Conservation (phyloP, 169 alveolate species). For the Eimeria sp. region DNA sequence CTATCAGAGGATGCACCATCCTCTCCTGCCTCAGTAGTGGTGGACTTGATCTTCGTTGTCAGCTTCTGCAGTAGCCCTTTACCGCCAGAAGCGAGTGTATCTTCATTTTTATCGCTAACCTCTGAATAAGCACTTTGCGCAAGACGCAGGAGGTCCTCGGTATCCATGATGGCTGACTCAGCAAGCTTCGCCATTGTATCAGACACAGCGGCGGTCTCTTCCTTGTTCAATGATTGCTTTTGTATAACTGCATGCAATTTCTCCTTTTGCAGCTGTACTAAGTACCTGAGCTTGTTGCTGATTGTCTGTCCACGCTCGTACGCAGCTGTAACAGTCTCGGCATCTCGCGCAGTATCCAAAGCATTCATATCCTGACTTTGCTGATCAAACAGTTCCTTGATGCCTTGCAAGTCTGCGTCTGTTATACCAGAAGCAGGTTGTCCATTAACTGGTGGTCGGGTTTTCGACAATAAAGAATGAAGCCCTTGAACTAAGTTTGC, state of each 20-base stretch:
- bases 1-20: neutral
- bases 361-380: neutral
- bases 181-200: neutral
- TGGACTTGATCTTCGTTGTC: neutral
- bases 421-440: neutral
- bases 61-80: neutral
- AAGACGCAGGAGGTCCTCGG: neutral
- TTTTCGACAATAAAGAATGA: neutral
- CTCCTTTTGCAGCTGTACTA: neutral
- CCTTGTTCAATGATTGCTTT: neutral
- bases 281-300: neutral
- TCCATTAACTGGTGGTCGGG: neutral
- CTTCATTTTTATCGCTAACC: neutral
- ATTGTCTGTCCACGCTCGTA: neutral
- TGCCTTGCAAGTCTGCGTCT: neutral
- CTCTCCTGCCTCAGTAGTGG: neutral
- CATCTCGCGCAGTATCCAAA: neutral
- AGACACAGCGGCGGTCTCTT: neutral
- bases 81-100: neutral
- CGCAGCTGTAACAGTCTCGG: neutral
- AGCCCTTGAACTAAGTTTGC: neutral
- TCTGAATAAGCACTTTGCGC: neutral
- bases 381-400: neutral
- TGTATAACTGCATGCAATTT: neutral
- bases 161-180: neutral